Evolutionary conservation across 2,329 filamentous ascomycete genomes (phyloP).

Genomic region (Diplodia mutila): DNA sequence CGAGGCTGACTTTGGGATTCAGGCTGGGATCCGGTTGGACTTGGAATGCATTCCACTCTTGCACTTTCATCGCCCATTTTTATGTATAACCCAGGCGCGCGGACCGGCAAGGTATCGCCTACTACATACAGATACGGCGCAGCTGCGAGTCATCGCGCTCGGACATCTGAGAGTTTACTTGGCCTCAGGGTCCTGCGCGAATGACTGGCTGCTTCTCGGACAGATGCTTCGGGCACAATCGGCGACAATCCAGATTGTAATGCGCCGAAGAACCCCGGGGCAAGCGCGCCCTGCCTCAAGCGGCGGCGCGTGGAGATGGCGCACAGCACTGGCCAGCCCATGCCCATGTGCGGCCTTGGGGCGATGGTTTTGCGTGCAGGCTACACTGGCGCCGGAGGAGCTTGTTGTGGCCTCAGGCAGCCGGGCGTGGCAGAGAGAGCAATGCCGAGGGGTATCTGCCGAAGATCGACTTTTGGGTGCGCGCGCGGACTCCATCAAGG

Average conservation of each 20-base stretch:
- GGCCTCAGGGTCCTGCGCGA: slow-evolving; percentile 5
- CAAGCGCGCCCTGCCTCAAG: neutral
- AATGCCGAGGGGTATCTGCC: slow-evolving; percentile 25
- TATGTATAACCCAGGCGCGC: neutral
- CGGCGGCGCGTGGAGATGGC: slow-evolving; percentile 2
- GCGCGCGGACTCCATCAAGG: slow-evolving; percentile 25
- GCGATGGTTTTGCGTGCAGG: neutral
- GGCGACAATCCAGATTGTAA: slow-evolving; percentile 6
- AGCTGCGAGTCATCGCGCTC: slow-evolving; percentile 16
- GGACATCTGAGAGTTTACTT: slow-evolving; percentile 1
- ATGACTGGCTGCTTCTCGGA: slow-evolving; percentile 12
- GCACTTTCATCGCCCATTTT: neutral
- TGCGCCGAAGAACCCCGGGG: neutral
- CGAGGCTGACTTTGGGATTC: neutral
- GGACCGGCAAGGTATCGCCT: neutral
- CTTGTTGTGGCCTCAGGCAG: slow-evolving; percentile 2
- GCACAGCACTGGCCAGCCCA: neutral
- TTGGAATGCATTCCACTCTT: neutral
- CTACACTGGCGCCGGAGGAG: neutral
- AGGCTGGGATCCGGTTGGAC: neutral
- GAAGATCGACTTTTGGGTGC: slow-evolving; percentile 25
- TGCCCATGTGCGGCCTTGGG: neutral
- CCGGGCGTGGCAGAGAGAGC: neutral
- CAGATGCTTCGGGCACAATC: slow-evolving; percentile 12
- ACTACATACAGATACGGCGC: neutral